Base-by-base conservation (phyloP, 2,329 filamentous ascomycete genomes). In the Sclerotinia trifoliorum region DNA sequence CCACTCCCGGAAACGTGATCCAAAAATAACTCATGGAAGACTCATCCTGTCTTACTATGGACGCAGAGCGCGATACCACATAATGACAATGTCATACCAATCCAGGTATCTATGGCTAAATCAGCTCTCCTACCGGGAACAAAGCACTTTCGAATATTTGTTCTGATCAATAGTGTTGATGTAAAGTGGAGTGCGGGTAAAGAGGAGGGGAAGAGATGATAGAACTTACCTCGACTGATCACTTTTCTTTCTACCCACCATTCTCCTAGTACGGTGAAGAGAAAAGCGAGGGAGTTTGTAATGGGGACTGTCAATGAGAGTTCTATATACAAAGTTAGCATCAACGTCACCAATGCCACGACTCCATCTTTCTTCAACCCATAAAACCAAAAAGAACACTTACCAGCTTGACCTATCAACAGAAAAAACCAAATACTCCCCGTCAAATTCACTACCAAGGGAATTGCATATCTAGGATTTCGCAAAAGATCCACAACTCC, bases 371-470 rank as follows among this genome's bases (percentile, higher is more conserved):
- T 42, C n/a, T 21, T 13, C n/a, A 42, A 42, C 17, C 5, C 39
- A 42, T 42, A 17, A 42, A 4, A 17, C 39, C 39, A 42, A 42
- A 56, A 51, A 39, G 39, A 49, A 46, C 32, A 72, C 90, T 74
- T 80, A 96, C 93, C 93, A 75, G 94, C 94, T 78, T 95, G 88
- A 8, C 94, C 94, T 80, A 98, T 94, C 72, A 98, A 82, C 73
- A 98, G 80, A 75, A 98, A 98, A 80, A 98, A 98, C 94, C 94
- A 98, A 67, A 97, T 85, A 77, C 93, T 96, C 42, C 94, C 94
- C 3, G 94, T 97, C 65, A 98, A 81, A 78, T 98, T 98, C 69
- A 97, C 80, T 65, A 97, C 80, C 73, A 98, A 80, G 26, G 94
- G 94, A 35, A 96, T 80, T 7, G 93, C 91, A 79, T 98, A 98